These are phyloP conservation scores for Starmera caribaea DNA, from an alignment of 805 yeast species.

Conservation along the genomic window DNA sequence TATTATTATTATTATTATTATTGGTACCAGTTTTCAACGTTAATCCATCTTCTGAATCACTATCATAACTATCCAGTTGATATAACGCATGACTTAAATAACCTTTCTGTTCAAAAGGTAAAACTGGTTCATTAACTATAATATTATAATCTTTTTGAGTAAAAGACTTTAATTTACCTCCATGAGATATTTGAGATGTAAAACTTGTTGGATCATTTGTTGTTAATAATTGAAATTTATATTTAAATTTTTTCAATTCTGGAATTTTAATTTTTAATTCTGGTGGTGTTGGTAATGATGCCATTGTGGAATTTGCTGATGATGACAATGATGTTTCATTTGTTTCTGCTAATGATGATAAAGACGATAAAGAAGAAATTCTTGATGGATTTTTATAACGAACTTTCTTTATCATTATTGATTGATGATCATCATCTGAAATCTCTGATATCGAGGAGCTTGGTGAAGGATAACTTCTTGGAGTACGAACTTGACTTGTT, in stretches of 20 bases:
- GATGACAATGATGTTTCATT: not conserved
- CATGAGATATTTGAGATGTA: slow-evolving; percentile 16
- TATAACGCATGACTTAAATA: not conserved
- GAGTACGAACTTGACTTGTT: not conserved
- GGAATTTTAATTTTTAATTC: slow-evolving; percentile 36
- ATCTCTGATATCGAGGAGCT: slow-evolving; percentile 13
- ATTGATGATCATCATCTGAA: slow-evolving; percentile 13
- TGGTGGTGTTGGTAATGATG: slow-evolving; percentile 29
- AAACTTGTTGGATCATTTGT: slow-evolving; percentile 32
- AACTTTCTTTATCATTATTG: not conserved
- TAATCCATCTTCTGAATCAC: slow-evolving; percentile 5
- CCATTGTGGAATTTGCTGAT: slow-evolving; percentile 9
- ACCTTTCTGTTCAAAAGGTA: slow-evolving; percentile 8
- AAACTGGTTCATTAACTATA: slow-evolving; percentile 1
- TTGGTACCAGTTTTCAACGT: not conserved
- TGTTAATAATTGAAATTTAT: slow-evolving; percentile 34
- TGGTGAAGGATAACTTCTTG: slow-evolving; percentile 8
- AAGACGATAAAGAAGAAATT: slow-evolving; percentile 8
- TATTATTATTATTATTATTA: not conserved
- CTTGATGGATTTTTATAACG: slow-evolving; percentile 3
- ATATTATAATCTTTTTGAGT: not conserved
- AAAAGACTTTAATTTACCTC: slow-evolving; percentile 1
- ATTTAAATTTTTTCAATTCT: slow-evolving; percentile 34
- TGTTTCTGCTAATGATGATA: slow-evolving; percentile 6
- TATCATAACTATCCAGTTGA: slow-evolving; percentile 9